Base-by-base conservation (phyloP, 2,329 filamentous ascomycete genomes). In the Cryphonectria radicalis region DNA sequence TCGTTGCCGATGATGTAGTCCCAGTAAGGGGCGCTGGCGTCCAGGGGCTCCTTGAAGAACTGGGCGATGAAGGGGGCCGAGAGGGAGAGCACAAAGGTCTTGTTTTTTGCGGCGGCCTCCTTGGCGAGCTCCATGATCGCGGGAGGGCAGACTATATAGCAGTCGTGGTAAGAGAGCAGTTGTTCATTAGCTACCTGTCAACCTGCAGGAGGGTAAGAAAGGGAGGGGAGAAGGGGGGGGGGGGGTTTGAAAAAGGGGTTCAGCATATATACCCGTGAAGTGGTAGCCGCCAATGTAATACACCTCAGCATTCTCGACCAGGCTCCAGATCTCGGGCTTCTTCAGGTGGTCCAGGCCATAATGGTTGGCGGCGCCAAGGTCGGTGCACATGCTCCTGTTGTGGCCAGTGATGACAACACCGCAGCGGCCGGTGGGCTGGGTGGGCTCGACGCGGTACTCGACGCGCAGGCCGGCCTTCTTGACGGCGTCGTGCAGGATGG, bases 1-100 rank as follows among this genome's bases (percentile, higher is more conserved):
- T 99, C 96, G 85, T 99, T 99, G 79, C 95, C 95, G 81, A 99
- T 93, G 73, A 98, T 87, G 84, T 95, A 97, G 85, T 98, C 95
- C 87, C 94, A 97, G 89, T 97, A 98, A 42, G 93, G 92, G 68
- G 94, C 87, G 69, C 93, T 92, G 77, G 90, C 91, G 83, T 97
- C 94, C 64, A 99, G 89, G 75, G 90, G 92, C 66, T 98, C 95
- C 88, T 98, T 98, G 92, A 98, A 99, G 89, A 98, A 97, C 81
- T 97, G 92, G 55, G 92, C 86, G 79, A 99, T 97, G 87, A 99
- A 99, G 72, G 96, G 96, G 10, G 96, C 96, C 67, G 94, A 96
- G 73, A 99, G 90, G 76, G 94, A 97, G 77, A 99, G 90, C 77
- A 95, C 90, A 82, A 98, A 97, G 74, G 87, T 87, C 90, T 99